These are phyloP conservation scores for Kluyveromyces dobzhanskii DNA, from an alignment of 805 yeast genomes.

Conservation along the genomic window DNA sequence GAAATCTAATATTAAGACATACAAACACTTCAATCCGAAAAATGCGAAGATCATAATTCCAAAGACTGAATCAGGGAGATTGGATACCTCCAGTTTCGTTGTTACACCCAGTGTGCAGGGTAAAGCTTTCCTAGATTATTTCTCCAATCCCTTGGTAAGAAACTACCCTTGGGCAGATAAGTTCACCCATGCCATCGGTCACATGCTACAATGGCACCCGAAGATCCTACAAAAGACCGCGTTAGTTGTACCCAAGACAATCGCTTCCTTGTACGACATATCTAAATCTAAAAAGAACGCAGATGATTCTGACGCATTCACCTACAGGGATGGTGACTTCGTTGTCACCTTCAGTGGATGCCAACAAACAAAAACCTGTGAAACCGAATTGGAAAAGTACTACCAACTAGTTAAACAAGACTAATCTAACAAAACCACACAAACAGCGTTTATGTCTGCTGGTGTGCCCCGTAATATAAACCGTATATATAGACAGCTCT, in stretches of 20 bases:
- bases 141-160: slow-evolving; percentile 68
- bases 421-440: too few relatives aligned
- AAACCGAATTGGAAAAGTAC: slow-evolving; percentile 28
- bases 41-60: slow-evolving; percentile 56
- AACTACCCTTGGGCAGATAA: slow-evolving; percentile 42
- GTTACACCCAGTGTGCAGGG: slow-evolving; percentile 58
- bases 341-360: slow-evolving; percentile 57
- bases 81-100: slow-evolving; percentile 67
- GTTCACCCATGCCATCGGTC: slow-evolving; percentile 55
- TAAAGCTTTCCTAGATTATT: slow-evolving; percentile 63
- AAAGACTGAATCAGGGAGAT: slow-evolving; percentile 48
- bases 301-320: slow-evolving; percentile 35
- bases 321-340: slow-evolving; percentile 58
- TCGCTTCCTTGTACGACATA: slow-evolving; percentile 40
- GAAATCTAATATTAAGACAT: slow-evolving; percentile 39
- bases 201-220: slow-evolving; percentile 93
- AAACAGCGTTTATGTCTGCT: too few relatives aligned
- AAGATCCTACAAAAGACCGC: slow-evolving; percentile 63
- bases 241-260: slow-evolving; percentile 54
- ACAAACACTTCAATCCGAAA: slow-evolving; percentile 46
- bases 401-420: slow-evolving; percentile 12
- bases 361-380: slow-evolving; percentile 43
- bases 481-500: too few relatives aligned
- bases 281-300: slow-evolving; percentile 17
- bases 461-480: too few relatives aligned